A percentile compares a stretch with the other conserved stretches of the same genome.
Conservation (phyloP, 2,329 filamentous ascomycete species). For the Trichoderma hamatum region DNA sequence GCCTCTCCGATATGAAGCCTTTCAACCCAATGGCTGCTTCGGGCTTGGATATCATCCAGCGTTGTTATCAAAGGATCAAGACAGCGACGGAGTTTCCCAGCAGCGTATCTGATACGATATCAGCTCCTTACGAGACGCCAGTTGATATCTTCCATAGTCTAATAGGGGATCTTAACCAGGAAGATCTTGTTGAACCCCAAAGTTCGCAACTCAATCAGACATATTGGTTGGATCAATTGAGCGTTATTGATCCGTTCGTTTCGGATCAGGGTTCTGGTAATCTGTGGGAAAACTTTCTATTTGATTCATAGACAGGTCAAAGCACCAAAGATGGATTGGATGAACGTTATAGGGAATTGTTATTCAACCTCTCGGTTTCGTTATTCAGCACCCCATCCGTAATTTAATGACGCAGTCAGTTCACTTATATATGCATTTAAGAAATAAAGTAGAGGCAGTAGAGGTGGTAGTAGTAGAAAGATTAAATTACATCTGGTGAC, state of each 20-base stretch:
- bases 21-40: neutral
- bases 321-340: neutral
- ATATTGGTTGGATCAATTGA: neutral
- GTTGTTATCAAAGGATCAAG: neutral
- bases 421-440: too few relatives aligned
- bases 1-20: neutral
- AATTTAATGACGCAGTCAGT: too few relatives aligned
- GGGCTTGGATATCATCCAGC: neutral
- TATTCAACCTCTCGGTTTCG: too few relatives aligned
- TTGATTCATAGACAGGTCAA: neutral
- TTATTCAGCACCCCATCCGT: too few relatives aligned
- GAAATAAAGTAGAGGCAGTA: too few relatives aligned
- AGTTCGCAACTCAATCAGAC: neutral
- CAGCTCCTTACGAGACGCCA: neutral
- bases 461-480: too few relatives aligned
- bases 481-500: too few relatives aligned
- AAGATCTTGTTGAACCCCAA: neutral
- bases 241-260: neutral
- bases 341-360: too few relatives aligned
- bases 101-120: neutral
- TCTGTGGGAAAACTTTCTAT: neutral
- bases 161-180: neutral
- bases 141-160: neutral
- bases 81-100: neutral
- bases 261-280: neutral